Evolutionary conservation across 192 early-diverging fungal species (phyloP).

Genomic region (Rhizoclosmatium globosum): DNA sequence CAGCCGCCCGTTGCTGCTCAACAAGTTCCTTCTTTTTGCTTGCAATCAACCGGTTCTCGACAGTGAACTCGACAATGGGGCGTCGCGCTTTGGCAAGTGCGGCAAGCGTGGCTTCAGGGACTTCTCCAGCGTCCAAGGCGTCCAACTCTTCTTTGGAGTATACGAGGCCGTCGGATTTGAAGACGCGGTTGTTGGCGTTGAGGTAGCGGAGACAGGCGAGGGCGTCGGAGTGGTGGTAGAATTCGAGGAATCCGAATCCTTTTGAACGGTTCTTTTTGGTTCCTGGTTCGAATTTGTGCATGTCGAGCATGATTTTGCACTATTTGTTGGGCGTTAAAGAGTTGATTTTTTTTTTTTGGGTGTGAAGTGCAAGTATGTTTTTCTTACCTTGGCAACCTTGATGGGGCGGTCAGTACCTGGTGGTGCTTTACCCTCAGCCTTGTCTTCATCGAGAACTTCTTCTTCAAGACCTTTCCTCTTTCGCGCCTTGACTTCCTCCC

Average conservation of each 20-base stretch:
- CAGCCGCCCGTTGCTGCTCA: constrained; percentile 32
- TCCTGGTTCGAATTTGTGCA: constrained; percentile 78
- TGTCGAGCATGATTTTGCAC: constrained; percentile 83
- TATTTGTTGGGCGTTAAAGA: constrained; percentile 54
- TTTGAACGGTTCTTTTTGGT: constrained; percentile 76
- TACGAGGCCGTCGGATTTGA: constrained; percentile 30
- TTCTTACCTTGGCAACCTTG: constrained; percentile 61
- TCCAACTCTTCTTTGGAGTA: constrained; percentile 39
- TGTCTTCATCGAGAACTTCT: constrained; percentile 76
- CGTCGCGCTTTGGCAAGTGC: constrained; percentile 54
- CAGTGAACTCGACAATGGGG: constrained; percentile 89
- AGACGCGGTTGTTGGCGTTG: constrained; percentile 72
- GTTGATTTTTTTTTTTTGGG: constrained; percentile 1
- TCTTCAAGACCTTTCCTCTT: constrained; percentile 50
- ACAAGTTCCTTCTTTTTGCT: constrained; percentile 61
- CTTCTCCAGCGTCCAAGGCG: constrained; percentile 14
- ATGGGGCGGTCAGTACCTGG: constrained; percentile 44
- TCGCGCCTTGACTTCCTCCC: constrained; percentile 55
- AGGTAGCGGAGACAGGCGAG: constrained; percentile 91
- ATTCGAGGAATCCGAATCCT: constrained; percentile 96
- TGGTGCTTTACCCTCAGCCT: constrained; percentile 62
- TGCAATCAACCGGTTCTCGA: constrained; percentile 86
- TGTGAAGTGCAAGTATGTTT: not conserved
- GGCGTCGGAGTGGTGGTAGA: constrained; percentile 85
- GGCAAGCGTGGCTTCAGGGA: constrained; percentile 12